Evolutionary conservation across 2,329 filamentous ascomycete genomes (phyloP).

Genomic region (Aspergillus pseudonomiae): DNA sequence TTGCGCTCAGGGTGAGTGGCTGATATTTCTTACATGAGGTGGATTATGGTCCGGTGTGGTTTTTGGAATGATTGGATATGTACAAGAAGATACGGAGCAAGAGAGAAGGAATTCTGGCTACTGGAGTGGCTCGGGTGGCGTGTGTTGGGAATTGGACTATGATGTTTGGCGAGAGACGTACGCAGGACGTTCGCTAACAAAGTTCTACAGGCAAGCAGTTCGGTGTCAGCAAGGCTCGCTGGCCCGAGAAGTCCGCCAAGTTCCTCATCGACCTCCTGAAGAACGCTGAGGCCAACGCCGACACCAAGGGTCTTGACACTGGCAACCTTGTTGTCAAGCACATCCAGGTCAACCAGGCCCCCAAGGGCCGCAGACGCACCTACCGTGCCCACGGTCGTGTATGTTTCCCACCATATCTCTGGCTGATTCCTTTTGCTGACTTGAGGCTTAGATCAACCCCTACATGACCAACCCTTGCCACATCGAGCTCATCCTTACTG

Average conservation of each 20-base stretch:
- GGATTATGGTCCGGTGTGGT: conserved; percentile 10
- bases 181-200: conserved; percentile 7
- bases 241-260: conserved; percentile 99
- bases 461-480: conserved; percentile 99
- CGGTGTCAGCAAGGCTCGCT: conserved; percentile 96
- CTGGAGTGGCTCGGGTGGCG: not conserved
- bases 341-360: conserved; percentile 99
- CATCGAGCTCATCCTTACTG: conserved; percentile 99
- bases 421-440: not conserved
- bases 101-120: not conserved
- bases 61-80: not conserved
- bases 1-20: conserved; percentile 89
- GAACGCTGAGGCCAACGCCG: conserved; percentile 96
- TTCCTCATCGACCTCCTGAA: conserved; percentile 96
- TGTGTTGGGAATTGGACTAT: not conserved
- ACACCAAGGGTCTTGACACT: conserved; percentile 96
- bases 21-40: conserved; percentile 20
- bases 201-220: conserved; percentile 84
- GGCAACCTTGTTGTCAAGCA: conserved; percentile 98
- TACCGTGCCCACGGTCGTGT: conserved; percentile 99
- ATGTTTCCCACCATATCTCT: conserved; percentile 55
- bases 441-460: conserved; percentile 81
- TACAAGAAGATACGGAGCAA: not conserved
- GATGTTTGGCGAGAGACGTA: not conserved
- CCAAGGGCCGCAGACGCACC: conserved; percentile 98